A percentile compares a stretch with the other conserved stretches of the same genome.
Evolutionary conservation across 140 eudicot species (phyloP).

Genomic region (Oenanthe javanica): DNA sequence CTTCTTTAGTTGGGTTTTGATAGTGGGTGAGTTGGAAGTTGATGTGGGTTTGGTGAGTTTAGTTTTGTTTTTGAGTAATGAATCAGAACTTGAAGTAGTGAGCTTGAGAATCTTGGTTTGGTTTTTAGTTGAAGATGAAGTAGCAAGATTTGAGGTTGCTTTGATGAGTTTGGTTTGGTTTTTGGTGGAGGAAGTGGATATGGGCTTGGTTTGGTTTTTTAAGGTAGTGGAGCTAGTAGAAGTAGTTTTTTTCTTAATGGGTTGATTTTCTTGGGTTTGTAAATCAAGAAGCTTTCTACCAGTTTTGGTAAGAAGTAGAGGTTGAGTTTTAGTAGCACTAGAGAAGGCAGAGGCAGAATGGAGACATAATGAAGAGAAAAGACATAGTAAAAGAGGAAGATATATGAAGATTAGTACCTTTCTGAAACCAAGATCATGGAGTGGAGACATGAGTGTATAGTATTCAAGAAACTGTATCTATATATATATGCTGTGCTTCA

Average conservation of each 20-base stretch:
- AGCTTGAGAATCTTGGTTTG: slow-evolving; percentile 25
- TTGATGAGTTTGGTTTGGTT: slow-evolving; percentile 37
- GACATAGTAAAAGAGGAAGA: neutral
- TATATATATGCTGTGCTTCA: neutral
- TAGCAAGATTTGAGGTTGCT: slow-evolving; percentile 1
- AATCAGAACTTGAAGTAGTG: slow-evolving; percentile 3
- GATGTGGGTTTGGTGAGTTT: slow-evolving; percentile 31
- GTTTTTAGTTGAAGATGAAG: slow-evolving; percentile 17
- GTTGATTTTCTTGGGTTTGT: neutral
- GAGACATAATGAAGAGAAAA: slow-evolving; percentile 1
- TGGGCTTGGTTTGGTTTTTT: neutral
- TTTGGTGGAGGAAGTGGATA: slow-evolving; percentile 14
- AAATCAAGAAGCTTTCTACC: slow-evolving; percentile 2
- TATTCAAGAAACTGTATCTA: neutral
- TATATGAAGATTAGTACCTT: neutral
- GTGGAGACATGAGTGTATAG: slow-evolving; percentile 1
- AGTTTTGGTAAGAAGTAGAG: neutral
- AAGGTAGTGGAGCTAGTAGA: neutral
- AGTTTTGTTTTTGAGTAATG: slow-evolving; percentile 41
- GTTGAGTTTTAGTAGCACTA: neutral
- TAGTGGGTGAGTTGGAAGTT: slow-evolving; percentile 17
- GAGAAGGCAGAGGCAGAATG: neutral
- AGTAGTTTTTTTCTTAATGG: neutral
- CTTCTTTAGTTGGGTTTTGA: slow-evolving; percentile 41
- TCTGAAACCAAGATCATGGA: neutral